Evolutionary conservation across 192 early-diverging fungal genomes (phyloP).

Genomic region (Diversispora eburnea): DNA sequence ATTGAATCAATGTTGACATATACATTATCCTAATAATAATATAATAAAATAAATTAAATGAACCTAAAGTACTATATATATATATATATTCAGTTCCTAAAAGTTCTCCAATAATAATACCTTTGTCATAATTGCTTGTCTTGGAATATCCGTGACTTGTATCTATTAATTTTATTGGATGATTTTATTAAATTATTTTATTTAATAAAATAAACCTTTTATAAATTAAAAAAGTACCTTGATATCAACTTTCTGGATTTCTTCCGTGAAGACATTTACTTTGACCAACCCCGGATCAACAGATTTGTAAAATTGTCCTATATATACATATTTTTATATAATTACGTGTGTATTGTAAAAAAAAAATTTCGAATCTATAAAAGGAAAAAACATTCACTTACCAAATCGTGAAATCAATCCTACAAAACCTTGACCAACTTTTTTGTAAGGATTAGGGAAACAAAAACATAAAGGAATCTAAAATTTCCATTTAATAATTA

Average conservation of each 20-base stretch:
- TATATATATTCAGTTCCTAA: no score
- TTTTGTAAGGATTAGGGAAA: conserved; percentile 64
- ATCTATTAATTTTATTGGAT: conserved; percentile 25
- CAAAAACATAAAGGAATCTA: conserved; percentile 45
- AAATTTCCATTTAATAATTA: neutral
- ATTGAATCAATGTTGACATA: conserved; percentile 81
- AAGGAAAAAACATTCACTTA: conserved; percentile 43
- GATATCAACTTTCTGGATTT: conserved; percentile 44
- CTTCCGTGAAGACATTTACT: conserved; percentile 52
- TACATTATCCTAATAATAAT: conserved; percentile 69
- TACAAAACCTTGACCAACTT: conserved; percentile 67
- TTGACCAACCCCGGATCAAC: conserved; percentile 56
- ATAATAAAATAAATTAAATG: neutral
- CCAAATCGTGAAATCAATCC: conserved; percentile 69
- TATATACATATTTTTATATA: neutral
- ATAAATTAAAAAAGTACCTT: conserved; percentile 25
- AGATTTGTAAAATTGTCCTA: conserved; percentile 35
- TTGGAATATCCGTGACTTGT: conserved; percentile 53
- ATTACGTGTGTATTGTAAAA: no score
- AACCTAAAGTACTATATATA: no score
- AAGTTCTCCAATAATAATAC: neutral
- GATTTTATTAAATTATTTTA: neutral
- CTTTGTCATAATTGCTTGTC: conserved; percentile 80
- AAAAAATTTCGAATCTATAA: no score
- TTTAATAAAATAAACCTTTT: neutral